Base-by-base conservation (phyloP, 2,329 filamentous ascomycete species). In the Talaromyces amestolkiae region DNA sequence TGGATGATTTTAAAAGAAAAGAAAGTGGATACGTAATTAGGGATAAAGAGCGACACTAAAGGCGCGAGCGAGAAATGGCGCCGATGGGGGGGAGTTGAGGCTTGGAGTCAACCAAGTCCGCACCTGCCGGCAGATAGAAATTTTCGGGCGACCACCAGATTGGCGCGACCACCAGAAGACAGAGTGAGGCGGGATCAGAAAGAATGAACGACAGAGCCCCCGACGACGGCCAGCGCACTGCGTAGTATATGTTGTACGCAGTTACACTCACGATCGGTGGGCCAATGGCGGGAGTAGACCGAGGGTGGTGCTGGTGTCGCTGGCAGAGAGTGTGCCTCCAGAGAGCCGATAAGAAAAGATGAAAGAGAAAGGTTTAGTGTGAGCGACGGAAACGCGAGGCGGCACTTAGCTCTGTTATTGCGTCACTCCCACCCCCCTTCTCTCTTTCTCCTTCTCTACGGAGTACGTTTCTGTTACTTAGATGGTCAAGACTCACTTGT, bases 241-340 rank as follows among this genome's bases (percentile, higher is more conserved):
- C 33, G 22, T 31, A 31, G 27, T 31, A 31, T 31, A 35, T 31
- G 43, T 43, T 22, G 58, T 22, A 58, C 2, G 3, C 19, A 51
- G 35, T 17, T 19, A 33, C 33, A 39, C 24, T 37, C 31, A 49
- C 27, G 17, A 35, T 17, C 9, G 54, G 19, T 2, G 17, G 51
- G 58, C 64, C 64, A 65, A 62, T 65, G 49, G 49, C 22, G 47
- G 49, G 13, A n/a, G 47, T 33, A 61, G 41, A 39, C 47, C 11
- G 43, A 60, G 53, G 43, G 41, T 19, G 60, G 64, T 66, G 64
- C 60, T 58, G 59, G n/a, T 24, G 27, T 63, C 15, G 64, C 53
- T 66, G 59, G 60, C 51, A 54, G 60, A 47, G 31, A 31, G 4
- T 35, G n/a, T 31, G 27, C 27, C 22, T 22, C 22, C 22, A 4